These are phyloP conservation scores for Calonectria naviculata DNA, from an alignment of 2,329 filamentous ascomycete genomes.

Conservation along the genomic window DNA sequence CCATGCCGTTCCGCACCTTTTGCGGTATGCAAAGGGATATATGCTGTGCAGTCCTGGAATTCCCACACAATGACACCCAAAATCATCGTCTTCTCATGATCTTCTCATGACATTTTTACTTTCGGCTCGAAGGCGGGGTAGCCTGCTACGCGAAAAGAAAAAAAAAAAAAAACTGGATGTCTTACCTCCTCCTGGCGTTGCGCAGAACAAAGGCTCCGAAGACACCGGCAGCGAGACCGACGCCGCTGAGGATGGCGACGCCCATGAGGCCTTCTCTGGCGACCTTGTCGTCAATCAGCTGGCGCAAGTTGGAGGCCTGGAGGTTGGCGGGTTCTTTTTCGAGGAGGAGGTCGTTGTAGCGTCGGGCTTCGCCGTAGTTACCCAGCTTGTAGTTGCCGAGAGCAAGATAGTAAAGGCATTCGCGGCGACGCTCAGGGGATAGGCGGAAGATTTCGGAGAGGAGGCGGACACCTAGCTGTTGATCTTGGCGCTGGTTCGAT, in stretches of 20 bases:
- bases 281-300: constrained; percentile 95
- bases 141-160: background rate
- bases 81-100: constrained; percentile 5
- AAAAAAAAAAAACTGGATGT: background rate
- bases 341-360: constrained; percentile 93
- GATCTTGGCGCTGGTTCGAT: constrained; percentile 83
- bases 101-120: background rate
- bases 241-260: constrained; percentile 92
- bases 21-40: constrained; percentile 15
- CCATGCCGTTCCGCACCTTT: constrained; percentile 17
- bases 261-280: constrained; percentile 94
- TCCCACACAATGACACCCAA: constrained; percentile 15
- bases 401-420: constrained; percentile 98
- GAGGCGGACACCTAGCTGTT: constrained; percentile 93
- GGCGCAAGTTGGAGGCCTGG: constrained; percentile 87
- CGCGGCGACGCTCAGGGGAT: constrained; percentile 90
- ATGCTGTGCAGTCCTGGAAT: constrained; percentile 27
- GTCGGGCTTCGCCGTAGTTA: constrained; percentile 93
- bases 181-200: constrained; percentile 72
- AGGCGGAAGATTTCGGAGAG: constrained; percentile 97
- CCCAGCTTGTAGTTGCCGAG: constrained; percentile 98
- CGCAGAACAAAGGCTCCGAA: constrained; percentile 88
- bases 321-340: constrained; percentile 93
- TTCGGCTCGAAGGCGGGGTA: background rate
- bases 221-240: constrained; percentile 93